Evolutionary conservation across 768 basidiomycete genomes (phyloP), one percentile per base, ranked within the genome.

Genomic region (Mycena rosella): DNA sequence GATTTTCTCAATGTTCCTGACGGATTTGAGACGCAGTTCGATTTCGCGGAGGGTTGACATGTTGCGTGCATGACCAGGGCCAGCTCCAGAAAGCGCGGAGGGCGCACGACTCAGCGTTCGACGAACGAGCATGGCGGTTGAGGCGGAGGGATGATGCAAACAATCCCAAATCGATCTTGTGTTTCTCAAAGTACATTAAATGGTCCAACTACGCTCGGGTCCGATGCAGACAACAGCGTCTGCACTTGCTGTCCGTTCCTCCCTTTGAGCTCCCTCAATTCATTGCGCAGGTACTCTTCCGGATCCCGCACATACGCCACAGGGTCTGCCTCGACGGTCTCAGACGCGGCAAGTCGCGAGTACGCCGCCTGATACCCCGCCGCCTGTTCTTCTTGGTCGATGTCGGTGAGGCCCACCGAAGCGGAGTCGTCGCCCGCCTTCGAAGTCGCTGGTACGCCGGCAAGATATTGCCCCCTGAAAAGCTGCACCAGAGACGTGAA

Each of bases 31-130:
- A 75, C 97, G 91, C 79, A 95, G 82, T 86, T 99, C 97, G 77
- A 99, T 93, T 85, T 99, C 97, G 72, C 96, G 92, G 72, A 99
- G 91, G 67, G 98, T 99, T 45, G 97, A 98, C 96, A 96, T 95
- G 82, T 93, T 95, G 75, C 93, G 89, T 40, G 38, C 38, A 40
- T 40, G 9, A 4, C 38, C 38, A 15, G 38, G 38, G 5, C 10
- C 38, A 40, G 38, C 17, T 40, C 38, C 38, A 40, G 38, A 40
- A 40, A 40, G 38, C 38, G 38, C 38, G 38, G 38, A 18, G 17
- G 38, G 38, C 14, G 38, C 38, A 40, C 38, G 38, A 40, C 10
- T 15, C 14, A 40, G 38, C 17, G 38, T 40, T 8, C 38, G 38
- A 40, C 38, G 38, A 40, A 15, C 38, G 3, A 40, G 38, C 38